Conservation (phyloP, 176 grass and related monocot genomes). For the Lolium multiflorum region DNA sequence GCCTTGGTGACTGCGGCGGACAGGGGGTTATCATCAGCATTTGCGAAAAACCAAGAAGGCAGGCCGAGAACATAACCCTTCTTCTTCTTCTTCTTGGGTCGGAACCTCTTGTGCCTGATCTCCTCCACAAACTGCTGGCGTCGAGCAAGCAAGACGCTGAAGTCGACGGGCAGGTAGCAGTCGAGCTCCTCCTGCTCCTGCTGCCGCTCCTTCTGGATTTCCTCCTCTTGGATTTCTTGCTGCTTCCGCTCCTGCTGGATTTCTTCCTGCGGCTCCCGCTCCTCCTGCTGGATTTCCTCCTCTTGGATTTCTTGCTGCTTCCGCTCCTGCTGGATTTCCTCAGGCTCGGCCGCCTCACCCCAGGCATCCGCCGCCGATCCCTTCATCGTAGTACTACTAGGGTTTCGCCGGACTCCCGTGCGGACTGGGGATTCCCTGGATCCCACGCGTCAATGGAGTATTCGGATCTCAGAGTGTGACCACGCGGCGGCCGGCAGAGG, state of each 20-base stretch:
- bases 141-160: background rate
- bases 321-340: background rate
- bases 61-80: background rate
- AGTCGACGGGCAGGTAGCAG: background rate
- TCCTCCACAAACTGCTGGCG: background rate
- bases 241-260: background rate
- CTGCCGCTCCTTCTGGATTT: too few relatives aligned
- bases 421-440: too few relatives aligned
- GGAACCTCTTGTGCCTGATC: background rate
- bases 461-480: background rate
- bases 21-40: background rate
- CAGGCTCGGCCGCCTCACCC: too few relatives aligned
- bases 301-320: too few relatives aligned
- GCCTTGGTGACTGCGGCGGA: background rate
- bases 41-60: background rate
- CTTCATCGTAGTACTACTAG: too few relatives aligned
- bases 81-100: background rate
- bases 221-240: background rate
- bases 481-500: background rate
- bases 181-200: background rate
- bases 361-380: too few relatives aligned
- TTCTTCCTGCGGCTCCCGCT: background rate
- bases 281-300: too few relatives aligned
- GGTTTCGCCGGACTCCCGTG: too few relatives aligned
- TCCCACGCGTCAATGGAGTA: too few relatives aligned